phyloP scores from a whole-genome alignment of 768 basidiomycete species.

The Polyporus arcularius region DNA sequence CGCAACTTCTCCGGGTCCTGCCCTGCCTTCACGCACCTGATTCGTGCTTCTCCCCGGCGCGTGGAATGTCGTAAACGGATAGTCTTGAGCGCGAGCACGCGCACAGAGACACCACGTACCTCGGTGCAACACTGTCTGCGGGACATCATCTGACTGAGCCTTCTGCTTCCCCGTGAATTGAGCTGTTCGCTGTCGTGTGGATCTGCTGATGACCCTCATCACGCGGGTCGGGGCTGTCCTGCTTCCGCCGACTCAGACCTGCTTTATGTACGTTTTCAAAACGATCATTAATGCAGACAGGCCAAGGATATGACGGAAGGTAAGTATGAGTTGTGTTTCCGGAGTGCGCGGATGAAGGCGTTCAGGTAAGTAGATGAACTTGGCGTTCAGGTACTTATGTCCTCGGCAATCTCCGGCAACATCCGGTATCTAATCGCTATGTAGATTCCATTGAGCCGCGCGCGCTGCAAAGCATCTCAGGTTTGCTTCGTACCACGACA shows the following conservation, averaged over 20 bases:
- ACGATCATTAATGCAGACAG: no score
- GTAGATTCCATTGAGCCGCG: not conserved
- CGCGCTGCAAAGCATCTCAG: not conserved
- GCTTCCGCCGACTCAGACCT: no score
- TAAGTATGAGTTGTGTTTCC: no score
- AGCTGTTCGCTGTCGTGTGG: constrained; percentile 2
- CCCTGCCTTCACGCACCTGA: not conserved
- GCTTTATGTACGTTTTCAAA: no score
- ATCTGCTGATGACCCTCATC: constrained; percentile 11
- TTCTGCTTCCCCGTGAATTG: not conserved
- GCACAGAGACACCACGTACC: not conserved
- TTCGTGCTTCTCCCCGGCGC: not conserved
- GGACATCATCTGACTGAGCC: constrained; percentile 12
- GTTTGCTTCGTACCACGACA: no score
- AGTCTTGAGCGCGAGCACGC: not conserved
- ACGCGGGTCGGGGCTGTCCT: not conserved
- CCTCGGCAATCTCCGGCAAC: no score
- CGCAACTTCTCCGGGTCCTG: not conserved
- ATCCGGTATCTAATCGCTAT: no score
- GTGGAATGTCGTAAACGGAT: not conserved
- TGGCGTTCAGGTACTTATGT: no score
- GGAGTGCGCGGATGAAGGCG: no score
- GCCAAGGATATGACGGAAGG: no score
- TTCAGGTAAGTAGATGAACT: no score
- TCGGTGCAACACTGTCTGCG: not conserved